A percentile compares a stretch with the other conserved stretches of the same genome.
Conservation (phyloP, 2,329 filamentous ascomycete genomes). For the Aspergillus proliferans region DNA sequence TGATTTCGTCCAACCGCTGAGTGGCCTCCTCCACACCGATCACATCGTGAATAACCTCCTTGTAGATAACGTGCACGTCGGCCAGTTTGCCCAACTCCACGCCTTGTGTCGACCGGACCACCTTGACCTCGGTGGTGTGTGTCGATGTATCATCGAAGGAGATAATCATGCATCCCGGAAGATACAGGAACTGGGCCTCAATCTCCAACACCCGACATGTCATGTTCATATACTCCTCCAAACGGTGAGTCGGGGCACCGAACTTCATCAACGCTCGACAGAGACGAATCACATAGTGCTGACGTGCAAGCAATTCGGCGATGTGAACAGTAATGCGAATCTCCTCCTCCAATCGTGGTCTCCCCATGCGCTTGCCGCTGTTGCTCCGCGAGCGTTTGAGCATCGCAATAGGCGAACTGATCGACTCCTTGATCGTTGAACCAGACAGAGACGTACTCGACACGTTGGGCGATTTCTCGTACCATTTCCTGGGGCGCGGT, state of each 20-base stretch:
- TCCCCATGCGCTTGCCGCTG: slow-evolving; percentile 26
- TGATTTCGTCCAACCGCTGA: slow-evolving; percentile 48
- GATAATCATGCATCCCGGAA: slow-evolving; percentile 91
- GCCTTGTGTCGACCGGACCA: slow-evolving; percentile 39
- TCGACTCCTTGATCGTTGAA: slow-evolving; percentile 23
- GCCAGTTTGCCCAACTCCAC: slow-evolving; percentile 42
- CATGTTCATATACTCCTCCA: slow-evolving; percentile 90
- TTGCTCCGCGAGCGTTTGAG: slow-evolving; percentile 34
- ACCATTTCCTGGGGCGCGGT: slow-evolving; percentile 33
- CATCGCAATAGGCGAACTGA: slow-evolving; percentile 22
- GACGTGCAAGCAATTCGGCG: slow-evolving; percentile 67
- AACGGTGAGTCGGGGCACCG: slow-evolving; percentile 82
- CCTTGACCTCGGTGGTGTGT: slow-evolving; percentile 44
- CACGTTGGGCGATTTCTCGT: slow-evolving; percentile 32
- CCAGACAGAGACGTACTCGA: slow-evolving; percentile 31
- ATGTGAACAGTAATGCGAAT: slow-evolving; percentile 58
- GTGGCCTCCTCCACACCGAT: slow-evolving; percentile 45
- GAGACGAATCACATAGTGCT: slow-evolving; percentile 77
- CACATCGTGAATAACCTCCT: slow-evolving; percentile 45
- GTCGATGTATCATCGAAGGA: slow-evolving; percentile 62
- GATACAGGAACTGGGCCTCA: slow-evolving; percentile 83
- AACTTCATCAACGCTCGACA: slow-evolving; percentile 87
- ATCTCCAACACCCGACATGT: slow-evolving; percentile 82
- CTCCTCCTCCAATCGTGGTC: slow-evolving; percentile 42
- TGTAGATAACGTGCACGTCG: slow-evolving; percentile 45